phyloP scores from a whole-genome alignment of 257 asterid genomes.

The Avicennia marina region DNA sequence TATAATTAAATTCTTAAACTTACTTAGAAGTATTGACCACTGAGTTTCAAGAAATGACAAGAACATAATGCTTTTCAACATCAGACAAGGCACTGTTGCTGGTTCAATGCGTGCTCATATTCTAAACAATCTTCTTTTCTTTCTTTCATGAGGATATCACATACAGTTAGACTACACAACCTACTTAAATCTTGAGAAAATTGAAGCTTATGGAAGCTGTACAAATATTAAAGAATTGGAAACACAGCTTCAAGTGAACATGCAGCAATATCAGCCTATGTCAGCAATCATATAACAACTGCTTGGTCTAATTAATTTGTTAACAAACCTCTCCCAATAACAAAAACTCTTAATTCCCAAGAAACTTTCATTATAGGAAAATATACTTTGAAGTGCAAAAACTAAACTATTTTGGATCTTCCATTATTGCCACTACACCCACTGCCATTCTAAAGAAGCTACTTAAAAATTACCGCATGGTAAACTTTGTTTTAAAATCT shows the following conservation, averaged over 20 bases:
- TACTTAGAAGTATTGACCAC: slow-evolving; percentile 5
- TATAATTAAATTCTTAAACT: slow-evolving; percentile 20
- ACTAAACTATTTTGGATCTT: not conserved
- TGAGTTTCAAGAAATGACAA: not conserved
- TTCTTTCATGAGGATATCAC: slow-evolving; percentile 1
- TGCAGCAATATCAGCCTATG: too few species aligned
- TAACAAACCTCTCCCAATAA: not conserved
- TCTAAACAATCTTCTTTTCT: not conserved
- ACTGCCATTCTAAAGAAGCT: slow-evolving; percentile 1
- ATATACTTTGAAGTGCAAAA: slow-evolving; percentile 3
- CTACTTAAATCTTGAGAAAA: not conserved
- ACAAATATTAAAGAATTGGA: too few species aligned
- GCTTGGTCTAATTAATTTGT: not conserved
- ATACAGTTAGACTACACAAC: not conserved
- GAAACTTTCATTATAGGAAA: slow-evolving; percentile 1
- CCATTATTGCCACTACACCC: not conserved
- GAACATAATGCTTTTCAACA: not conserved
- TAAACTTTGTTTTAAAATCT: not conserved
- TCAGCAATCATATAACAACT: not conserved
- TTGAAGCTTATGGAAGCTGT: too few species aligned
- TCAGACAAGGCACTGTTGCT: not conserved
- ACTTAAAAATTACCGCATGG: not conserved
- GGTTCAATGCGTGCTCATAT: not conserved
- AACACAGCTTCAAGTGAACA: too few species aligned
- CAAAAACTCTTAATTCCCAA: not conserved